Conservation (phyloP, 176 grass and related monocot species). For the Elymus sibiricus region DNA sequence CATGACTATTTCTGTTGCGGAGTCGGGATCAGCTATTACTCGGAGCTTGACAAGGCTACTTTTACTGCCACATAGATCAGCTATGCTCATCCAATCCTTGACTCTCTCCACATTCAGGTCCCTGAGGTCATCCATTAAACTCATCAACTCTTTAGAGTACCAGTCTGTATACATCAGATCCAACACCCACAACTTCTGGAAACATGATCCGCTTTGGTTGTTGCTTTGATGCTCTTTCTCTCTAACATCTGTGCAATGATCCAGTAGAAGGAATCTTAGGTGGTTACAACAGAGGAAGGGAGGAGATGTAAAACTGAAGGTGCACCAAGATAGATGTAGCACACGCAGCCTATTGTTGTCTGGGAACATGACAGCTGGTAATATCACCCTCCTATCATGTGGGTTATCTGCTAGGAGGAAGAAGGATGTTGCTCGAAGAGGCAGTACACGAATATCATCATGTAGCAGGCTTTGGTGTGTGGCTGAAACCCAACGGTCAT, state of each 20-base stretch:
- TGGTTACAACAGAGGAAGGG: neutral
- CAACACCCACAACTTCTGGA: neutral
- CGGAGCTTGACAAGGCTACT: neutral
- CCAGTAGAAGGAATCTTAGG: slow-evolving; percentile 18
- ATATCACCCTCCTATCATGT: no score
- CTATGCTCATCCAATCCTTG: neutral
- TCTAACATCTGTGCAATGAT: neutral
- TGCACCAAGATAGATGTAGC: neutral
- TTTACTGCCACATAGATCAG: neutral
- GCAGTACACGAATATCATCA: no score
- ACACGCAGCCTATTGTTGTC: neutral
- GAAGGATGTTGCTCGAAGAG: no score
- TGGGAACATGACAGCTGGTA: neutral
- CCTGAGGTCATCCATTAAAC: neutral
- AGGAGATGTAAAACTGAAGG: slow-evolving; percentile 19
- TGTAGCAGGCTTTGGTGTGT: no score
- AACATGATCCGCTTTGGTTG: neutral
- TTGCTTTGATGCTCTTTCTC: neutral
- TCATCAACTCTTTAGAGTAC: neutral
- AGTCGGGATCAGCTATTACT: neutral
- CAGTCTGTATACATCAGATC: neutral
- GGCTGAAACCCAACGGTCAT: no score
- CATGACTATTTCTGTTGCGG: neutral
- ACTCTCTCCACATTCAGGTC: neutral
- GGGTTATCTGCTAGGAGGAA: no score